phyloP scores from a whole-genome alignment of 140 eudicot genomes.

The Flaveria floridana region DNA sequence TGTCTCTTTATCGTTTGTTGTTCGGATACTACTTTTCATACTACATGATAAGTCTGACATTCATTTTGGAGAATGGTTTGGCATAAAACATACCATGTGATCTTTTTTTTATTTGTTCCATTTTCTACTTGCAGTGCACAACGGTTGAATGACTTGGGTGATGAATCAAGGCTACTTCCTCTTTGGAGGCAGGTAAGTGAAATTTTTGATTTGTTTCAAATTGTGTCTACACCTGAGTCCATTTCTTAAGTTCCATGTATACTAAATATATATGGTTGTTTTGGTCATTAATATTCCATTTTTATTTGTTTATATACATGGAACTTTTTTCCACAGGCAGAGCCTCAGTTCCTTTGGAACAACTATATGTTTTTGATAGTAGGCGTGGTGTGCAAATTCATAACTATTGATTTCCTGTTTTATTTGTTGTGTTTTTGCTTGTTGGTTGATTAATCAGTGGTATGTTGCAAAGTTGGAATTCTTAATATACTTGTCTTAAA shows the following conservation, averaged over 20 bases:
- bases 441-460: constrained; percentile 20
- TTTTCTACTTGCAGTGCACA: constrained; percentile 59
- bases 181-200: constrained; percentile 93
- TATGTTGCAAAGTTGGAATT: constrained; percentile 4
- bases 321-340: constrained; percentile 61
- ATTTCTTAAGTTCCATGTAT: not conserved
- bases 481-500: not conserved
- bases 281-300: constrained; percentile 10
- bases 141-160: constrained; percentile 83
- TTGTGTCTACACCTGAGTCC: constrained; percentile 14
- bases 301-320: constrained; percentile 10
- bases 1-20: constrained; percentile 1
- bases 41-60: not conserved
- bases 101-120: not conserved
- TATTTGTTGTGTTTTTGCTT: constrained; percentile 18
- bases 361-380: constrained; percentile 58
- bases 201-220: constrained; percentile 11
- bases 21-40: constrained; percentile 19
- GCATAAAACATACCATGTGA: constrained; percentile 18
- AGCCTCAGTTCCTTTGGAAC: constrained; percentile 95
- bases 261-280: constrained; percentile 3
- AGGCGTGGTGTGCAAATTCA: constrained; percentile 39
- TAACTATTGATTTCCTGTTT: constrained; percentile 21
- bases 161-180: constrained; percentile 90
- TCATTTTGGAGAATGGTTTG: not conserved